Percentiles rank a stretch among this genome's conserved stretches.
phyloP scores from a whole-genome alignment of 1,284 basidiomycete species.

The Acaromyces ingoldii region DNA sequence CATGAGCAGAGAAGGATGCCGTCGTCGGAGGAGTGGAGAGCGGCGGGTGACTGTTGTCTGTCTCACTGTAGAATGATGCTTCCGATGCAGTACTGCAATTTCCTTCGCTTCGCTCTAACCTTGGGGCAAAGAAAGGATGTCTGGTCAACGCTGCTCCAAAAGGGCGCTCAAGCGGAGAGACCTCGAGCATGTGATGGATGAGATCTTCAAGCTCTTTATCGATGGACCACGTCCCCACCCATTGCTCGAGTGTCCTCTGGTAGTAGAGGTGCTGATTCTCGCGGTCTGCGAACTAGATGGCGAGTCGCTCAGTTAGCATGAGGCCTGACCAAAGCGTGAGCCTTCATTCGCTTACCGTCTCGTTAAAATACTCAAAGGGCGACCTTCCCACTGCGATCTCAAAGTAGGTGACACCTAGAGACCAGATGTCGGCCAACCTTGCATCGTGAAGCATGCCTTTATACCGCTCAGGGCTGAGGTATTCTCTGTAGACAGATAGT shows the following conservation, averaged over 20 bases:
- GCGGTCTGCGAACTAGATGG: slow-evolving; percentile 8
- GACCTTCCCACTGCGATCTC: slow-evolving; percentile 40
- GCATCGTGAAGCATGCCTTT: slow-evolving; percentile 31
- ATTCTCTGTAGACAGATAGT: slow-evolving; percentile 15
- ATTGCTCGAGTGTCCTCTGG: slow-evolving; percentile 20
- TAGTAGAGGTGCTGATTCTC: slow-evolving; percentile 37
- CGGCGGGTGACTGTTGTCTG: too few relatives aligned
- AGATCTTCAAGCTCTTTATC: slow-evolving; percentile 24
- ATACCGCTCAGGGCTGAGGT: slow-evolving; percentile 35
- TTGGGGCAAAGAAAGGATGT: too few relatives aligned
- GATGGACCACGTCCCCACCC: slow-evolving; percentile 30
- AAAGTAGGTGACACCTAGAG: slow-evolving; percentile 40
- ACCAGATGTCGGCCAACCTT: slow-evolving; percentile 35
- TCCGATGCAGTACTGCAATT: too few relatives aligned
- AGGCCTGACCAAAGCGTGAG: neutral
- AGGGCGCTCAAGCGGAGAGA: slow-evolving; percentile 17
- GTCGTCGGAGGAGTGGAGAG: too few relatives aligned
- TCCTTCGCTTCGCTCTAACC: too few relatives aligned
- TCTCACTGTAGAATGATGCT: too few relatives aligned
- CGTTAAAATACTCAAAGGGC: slow-evolving; percentile 36
- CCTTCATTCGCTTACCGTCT: slow-evolving; percentile 16
- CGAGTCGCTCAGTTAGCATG: neutral
- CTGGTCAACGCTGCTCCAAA: too few relatives aligned
- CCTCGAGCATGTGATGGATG: slow-evolving; percentile 25
- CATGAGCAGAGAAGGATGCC: too few relatives aligned